phyloP scores from a whole-genome alignment of 139 green algal species.

The Chlamydomonas schloesseri region DNA sequence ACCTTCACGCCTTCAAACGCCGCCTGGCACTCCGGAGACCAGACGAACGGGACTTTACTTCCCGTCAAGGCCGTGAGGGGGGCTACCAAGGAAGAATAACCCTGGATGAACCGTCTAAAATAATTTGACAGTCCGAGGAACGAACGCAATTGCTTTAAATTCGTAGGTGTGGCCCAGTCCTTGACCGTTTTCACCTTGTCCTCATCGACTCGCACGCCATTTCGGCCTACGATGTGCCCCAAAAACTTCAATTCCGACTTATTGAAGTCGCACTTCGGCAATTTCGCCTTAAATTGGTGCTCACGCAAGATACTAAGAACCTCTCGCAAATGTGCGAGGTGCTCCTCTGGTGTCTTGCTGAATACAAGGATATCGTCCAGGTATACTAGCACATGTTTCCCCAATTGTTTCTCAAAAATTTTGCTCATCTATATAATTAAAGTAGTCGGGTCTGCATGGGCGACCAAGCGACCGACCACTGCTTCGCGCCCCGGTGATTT shows the following conservation, averaged over 20 bases:
- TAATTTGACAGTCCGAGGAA: background rate
- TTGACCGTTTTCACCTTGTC: background rate
- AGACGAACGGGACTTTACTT: background rate
- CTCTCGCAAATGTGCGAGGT: conserved; percentile 45
- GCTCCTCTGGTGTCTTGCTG: conserved; percentile 48
- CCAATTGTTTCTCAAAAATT: no score
- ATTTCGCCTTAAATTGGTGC: conserved; percentile 56
- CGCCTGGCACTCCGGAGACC: background rate
- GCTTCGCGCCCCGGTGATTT: no score
- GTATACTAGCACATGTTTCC: no score
- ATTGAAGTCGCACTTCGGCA: conserved; percentile 61
- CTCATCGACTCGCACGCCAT: background rate
- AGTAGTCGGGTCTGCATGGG: no score
- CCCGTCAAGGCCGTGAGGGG: conserved; percentile 52
- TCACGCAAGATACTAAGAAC: conserved; percentile 52
- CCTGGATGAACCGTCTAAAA: conserved; percentile 54
- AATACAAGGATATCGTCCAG: conserved; percentile 70
- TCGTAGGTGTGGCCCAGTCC: background rate
- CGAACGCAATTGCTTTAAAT: background rate
- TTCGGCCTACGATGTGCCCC: background rate
- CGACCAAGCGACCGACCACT: no score
- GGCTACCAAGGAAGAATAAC: conserved; percentile 53
- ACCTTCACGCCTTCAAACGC: conserved; percentile 24
- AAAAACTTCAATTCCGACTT: background rate
- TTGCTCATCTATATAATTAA: no score